These are phyloP conservation scores for Anisodus acutangulus DNA, from an alignment of 257 asterid species.

Conservation along the genomic window DNA sequence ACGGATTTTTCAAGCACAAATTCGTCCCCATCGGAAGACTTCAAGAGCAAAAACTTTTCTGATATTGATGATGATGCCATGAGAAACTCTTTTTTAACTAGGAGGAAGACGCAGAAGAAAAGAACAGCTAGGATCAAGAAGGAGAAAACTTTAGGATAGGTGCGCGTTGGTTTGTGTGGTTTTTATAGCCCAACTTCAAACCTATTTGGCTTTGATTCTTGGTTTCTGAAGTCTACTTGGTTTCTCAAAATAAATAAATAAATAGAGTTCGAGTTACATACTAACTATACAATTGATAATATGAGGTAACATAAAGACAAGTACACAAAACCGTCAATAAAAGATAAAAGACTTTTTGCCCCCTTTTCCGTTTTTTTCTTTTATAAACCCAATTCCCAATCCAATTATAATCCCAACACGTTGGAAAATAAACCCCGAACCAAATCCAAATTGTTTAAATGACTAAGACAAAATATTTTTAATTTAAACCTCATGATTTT, in stretches of 20 bases:
- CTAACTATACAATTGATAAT: no score
- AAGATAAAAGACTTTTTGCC: no score
- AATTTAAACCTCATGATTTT: no score
- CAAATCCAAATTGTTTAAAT: not conserved
- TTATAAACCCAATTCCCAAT: not conserved
- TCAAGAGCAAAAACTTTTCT: no score
- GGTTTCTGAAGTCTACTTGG: not conserved
- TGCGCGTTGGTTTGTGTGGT: not conserved
- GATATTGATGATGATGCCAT: not conserved
- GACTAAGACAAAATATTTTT: not conserved
- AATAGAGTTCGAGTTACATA: not conserved
- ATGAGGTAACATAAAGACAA: no score
- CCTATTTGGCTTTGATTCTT: not conserved
- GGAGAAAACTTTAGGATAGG: not conserved
- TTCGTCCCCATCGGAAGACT: not conserved
- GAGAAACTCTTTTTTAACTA: not conserved
- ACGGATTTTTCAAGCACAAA: not conserved
- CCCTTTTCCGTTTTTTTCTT: not conserved
- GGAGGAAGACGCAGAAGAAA: no score
- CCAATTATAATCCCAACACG: not conserved
- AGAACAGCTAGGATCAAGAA: not conserved
- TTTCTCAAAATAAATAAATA: not conserved
- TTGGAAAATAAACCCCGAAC: not conserved
- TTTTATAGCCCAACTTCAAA: not conserved
- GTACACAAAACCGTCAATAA: no score